Base-by-base conservation (phyloP, 768 basidiomycete genomes). In the Dioszegia hungarica region DNA sequence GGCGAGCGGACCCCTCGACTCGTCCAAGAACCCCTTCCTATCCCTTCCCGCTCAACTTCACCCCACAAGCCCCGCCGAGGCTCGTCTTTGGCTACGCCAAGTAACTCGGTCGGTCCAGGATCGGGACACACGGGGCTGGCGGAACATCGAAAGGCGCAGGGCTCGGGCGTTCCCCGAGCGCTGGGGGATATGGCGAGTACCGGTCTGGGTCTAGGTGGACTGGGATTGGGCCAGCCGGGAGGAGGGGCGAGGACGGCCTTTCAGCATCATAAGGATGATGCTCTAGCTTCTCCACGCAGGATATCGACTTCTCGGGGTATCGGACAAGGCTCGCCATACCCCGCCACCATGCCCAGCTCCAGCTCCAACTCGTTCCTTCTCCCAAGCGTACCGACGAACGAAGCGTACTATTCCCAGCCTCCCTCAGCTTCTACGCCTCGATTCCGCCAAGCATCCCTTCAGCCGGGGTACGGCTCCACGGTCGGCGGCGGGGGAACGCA, bases 371-470 rank as follows among this genome's bases (percentile, higher is more conserved):
- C 46, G 14, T 22, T 39, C 25, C 31, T 53, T 11, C 66, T 63
- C 29, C 59, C 60, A 19, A 67, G 66, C 46, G 66, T 48, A 19
- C 69, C 63, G 28, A 61, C 60, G 14, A 67, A 68, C 46, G 68
- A 66, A 37, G 62, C 64, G 12, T 72, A 72, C 44, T 68, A 66
- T 28, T 61, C 64, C 11, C 51, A 68, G 47, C 70, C 70, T 15
- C 41, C 57, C 20, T 53, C 67, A n/a, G 64, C 64, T 3, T 57
- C 60, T 11, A 63, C 61, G 12, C 61, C 67, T 20, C 40, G 63
- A 24, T 72, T 72, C 46, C 36, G 52, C 24, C 57, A 56, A 34
- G 14, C 48, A 3, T 46, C 51, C 25, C 48, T 50, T 22, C 38
- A 36, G 27, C 50, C 38, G 36, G 40, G 54, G 10, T 56, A 56